Percentiles rank a stretch among this genome's conserved stretches.
Conservation (phyloP, 768 basidiomycete genomes). For the Boletus tomentosulus region DNA sequence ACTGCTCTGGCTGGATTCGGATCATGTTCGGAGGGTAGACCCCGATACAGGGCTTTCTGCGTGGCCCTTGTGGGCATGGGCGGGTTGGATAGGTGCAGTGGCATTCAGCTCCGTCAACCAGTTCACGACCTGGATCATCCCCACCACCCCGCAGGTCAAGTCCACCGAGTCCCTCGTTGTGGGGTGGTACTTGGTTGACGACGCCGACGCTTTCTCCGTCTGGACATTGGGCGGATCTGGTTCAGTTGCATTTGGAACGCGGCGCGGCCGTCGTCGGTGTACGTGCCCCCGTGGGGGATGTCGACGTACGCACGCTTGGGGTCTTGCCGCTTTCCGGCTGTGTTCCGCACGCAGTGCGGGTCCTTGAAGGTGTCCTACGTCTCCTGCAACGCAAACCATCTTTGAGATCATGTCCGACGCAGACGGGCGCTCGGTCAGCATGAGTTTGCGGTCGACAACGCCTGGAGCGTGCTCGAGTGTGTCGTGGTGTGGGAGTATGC, state of each 20-base stretch:
- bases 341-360: not conserved
- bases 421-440: too few relatives aligned
- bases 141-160: not conserved
- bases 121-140: not conserved
- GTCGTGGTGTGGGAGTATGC: not conserved
- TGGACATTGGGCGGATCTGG: not conserved
- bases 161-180: not conserved
- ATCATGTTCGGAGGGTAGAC: not conserved
- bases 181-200: not conserved
- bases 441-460: not conserved
- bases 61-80: constrained; percentile 6
- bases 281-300: not conserved
- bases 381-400: not conserved
- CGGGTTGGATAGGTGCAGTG: not conserved
- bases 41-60: not conserved
- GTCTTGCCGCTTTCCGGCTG: not conserved
- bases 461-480: not conserved
- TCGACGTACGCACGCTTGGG: not conserved
- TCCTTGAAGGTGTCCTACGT: not conserved
- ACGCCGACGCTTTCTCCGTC: too few relatives aligned
- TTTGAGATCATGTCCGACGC: not conserved
- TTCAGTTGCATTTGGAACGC: not conserved
- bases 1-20: not conserved
- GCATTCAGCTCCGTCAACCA: too few relatives aligned
- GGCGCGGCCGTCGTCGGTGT: too few relatives aligned